phyloP scores from a whole-genome alignment of 176 grass and related monocot genomes.

The Alopecurus myosuroides region DNA sequence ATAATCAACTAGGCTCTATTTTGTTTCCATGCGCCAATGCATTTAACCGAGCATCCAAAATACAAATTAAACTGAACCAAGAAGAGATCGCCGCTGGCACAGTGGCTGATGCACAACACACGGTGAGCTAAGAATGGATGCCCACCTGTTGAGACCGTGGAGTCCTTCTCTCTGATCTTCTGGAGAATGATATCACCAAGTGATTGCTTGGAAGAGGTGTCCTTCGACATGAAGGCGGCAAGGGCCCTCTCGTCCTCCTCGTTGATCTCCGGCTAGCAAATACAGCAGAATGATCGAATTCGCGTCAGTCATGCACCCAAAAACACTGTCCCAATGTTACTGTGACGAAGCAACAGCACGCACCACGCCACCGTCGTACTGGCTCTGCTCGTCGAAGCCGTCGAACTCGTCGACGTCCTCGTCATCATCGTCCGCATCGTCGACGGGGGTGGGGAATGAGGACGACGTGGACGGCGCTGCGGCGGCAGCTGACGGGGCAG shows the following conservation, averaged over 20 bases:
- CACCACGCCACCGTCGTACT: slow-evolving; percentile 66
- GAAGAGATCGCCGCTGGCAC: background rate
- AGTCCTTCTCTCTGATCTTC: slow-evolving; percentile 82
- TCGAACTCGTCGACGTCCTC: slow-evolving; percentile 72
- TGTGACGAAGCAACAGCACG: background rate
- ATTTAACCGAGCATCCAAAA: background rate
- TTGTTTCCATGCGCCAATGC: background rate
- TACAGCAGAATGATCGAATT: background rate
- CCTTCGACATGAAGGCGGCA: slow-evolving; percentile 62
- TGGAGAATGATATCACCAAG: slow-evolving; percentile 83
- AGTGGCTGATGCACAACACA: too few relatives aligned
- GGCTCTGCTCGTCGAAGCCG: slow-evolving; percentile 64
- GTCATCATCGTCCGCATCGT: slow-evolving; percentile 23
- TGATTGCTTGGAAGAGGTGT: slow-evolving; percentile 40
- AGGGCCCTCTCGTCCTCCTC: slow-evolving; percentile 88
- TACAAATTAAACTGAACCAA: background rate
- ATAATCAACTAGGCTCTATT: background rate
- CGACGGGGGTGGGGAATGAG: slow-evolving; percentile 16
- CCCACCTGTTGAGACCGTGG: slow-evolving; percentile 43
- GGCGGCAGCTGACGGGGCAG: background rate
- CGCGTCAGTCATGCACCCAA: background rate
- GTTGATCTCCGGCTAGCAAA: slow-evolving; percentile 65
- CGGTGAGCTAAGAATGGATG: background rate
- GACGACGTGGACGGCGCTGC: slow-evolving; percentile 3
- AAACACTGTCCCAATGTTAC: background rate